Evolutionary conservation across 495 filamentous ascomycete genomes (phyloP).

Genomic region (Copromyces sp.): DNA sequence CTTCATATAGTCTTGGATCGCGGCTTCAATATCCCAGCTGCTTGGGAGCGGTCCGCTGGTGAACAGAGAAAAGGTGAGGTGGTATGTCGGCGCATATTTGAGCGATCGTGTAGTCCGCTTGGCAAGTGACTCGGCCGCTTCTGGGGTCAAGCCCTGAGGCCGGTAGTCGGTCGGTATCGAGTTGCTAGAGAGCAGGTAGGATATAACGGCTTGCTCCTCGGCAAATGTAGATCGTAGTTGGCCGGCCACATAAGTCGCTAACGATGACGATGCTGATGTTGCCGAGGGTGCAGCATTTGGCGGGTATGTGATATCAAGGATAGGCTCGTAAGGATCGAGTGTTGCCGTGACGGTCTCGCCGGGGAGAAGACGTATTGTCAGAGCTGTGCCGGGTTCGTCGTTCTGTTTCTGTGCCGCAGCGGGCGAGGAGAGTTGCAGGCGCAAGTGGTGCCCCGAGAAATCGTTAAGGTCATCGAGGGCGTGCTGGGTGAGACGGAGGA

Average conservation of each 20-base stretch:
- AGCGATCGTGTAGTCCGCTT: conserved; percentile 65
- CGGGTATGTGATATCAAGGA: conserved; percentile 72
- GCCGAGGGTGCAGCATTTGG: conserved; percentile 60
- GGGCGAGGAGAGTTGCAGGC: conserved; percentile 53
- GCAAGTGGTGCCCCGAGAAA: conserved; percentile 82
- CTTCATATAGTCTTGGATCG: conserved; percentile 69
- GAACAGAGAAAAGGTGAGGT: conserved; percentile 92
- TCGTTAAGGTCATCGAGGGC: conserved; percentile 84
- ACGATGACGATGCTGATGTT: conserved; percentile 57
- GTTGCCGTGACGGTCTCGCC: conserved; percentile 51
- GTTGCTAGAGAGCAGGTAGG: conserved; percentile 61
- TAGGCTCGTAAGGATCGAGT: conserved; percentile 56
- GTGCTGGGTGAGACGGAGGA: conserved; percentile 79
- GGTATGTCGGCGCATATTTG: conserved; percentile 89
- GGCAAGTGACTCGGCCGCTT: conserved; percentile 35
- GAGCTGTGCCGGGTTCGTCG: conserved; percentile 42
- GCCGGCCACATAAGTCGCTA: conserved; percentile 72
- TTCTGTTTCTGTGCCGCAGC: conserved; percentile 8
- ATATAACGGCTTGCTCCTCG: conserved; percentile 84
- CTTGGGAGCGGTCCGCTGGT: conserved; percentile 67
- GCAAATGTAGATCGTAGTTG: conserved; percentile 70
- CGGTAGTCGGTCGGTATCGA: conserved; percentile 39
- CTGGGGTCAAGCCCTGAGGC: conserved; percentile 30
- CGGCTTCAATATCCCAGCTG: conserved; percentile 83
- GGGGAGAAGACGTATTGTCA: conserved; percentile 59